Evolutionary conservation across 306 rosid genomes (phyloP).

Genomic region (Sindora glabra): DNA sequence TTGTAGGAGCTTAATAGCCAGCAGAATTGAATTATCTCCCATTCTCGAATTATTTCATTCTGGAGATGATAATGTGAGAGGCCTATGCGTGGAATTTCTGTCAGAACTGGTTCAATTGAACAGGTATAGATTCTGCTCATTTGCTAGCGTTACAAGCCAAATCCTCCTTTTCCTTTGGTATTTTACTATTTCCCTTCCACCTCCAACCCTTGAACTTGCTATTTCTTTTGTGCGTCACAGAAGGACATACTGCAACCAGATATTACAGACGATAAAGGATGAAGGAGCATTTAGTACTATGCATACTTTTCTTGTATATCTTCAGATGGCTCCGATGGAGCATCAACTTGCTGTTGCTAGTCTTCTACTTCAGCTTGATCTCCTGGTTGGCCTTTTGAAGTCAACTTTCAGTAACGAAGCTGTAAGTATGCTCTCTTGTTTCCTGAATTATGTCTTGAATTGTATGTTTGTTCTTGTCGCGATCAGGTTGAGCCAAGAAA

Average conservation of each 20-base stretch:
- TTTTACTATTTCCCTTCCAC: slow-evolving; percentile 1
- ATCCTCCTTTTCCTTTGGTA: slow-evolving; percentile 10
- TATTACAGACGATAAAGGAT: slow-evolving; percentile 71
- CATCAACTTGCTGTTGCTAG: slow-evolving; percentile 63
- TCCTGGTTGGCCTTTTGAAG: slow-evolving; percentile 50
- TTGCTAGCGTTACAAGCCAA: neutral
- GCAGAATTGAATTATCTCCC: slow-evolving; percentile 53
- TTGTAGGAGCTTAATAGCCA: slow-evolving; percentile 61
- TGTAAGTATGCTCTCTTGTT: neutral
- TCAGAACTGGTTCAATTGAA: slow-evolving; percentile 76
- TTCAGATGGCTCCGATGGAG: slow-evolving; percentile 93
- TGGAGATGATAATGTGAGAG: slow-evolving; percentile 64
- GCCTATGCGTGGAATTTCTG: slow-evolving; percentile 68
- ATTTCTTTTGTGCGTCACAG: slow-evolving; percentile 26
- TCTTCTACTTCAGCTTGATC: slow-evolving; percentile 97
- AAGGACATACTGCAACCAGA: slow-evolving; percentile 62
- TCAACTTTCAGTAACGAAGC: neutral
- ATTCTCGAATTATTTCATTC: slow-evolving; percentile 70
- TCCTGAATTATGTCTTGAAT: neutral
- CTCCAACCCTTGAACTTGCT: neutral
- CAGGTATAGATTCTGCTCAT: slow-evolving; percentile 31
- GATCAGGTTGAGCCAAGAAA: slow-evolving; percentile 73
- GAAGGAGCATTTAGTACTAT: slow-evolving; percentile 83
- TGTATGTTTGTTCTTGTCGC: slow-evolving; percentile 6
- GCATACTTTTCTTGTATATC: slow-evolving; percentile 85